Percentiles rank a stretch among this genome's conserved stretches.
Conservation (phyloP, 2,329 filamentous ascomycete species). For the Alternaria triticimaculans region DNA sequence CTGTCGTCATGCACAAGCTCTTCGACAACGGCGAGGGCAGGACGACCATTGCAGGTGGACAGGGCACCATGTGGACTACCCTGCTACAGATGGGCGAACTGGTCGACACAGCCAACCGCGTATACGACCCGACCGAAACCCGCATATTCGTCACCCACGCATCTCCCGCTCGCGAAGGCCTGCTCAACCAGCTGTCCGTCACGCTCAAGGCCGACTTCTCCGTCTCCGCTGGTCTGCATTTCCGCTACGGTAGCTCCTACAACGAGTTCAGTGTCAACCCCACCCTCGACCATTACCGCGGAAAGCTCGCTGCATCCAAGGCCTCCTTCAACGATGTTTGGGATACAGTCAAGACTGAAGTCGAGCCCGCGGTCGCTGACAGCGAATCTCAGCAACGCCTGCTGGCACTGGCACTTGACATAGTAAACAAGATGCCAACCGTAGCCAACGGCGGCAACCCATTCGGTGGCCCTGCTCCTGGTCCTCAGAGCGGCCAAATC, state of each 20-base stretch:
- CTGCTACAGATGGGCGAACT: slow-evolving; percentile 97
- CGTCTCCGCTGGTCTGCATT: slow-evolving; percentile 94
- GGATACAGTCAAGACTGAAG: slow-evolving; percentile 97
- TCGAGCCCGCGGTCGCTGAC: slow-evolving; percentile 90
- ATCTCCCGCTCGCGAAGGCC: slow-evolving; percentile 92
- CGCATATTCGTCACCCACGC: slow-evolving; percentile 96
- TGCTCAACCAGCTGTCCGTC: slow-evolving; percentile 96
- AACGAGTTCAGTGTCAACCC: slow-evolving; percentile 99
- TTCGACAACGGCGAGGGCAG: slow-evolving; percentile 98
- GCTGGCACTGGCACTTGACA: slow-evolving; percentile 85
- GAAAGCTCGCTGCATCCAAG: slow-evolving; percentile 96
- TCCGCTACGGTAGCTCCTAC: slow-evolving; percentile 98
- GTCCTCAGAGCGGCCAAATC: slow-evolving; percentile 81
- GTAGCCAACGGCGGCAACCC: slow-evolving; percentile 96
- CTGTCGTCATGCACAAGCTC: slow-evolving; percentile 99
- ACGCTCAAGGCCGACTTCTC: slow-evolving; percentile 98
- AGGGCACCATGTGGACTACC: slow-evolving; percentile 99
- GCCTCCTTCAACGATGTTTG: slow-evolving; percentile 99
- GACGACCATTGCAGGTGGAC: slow-evolving; percentile 96
- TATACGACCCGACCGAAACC: slow-evolving; percentile 97
- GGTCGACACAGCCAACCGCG: slow-evolving; percentile 95
- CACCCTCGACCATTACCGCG: slow-evolving; percentile 95
- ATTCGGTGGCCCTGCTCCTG: slow-evolving; percentile 84
- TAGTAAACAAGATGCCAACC: slow-evolving; percentile 98
- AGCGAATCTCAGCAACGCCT: slow-evolving; percentile 95